These are phyloP conservation scores for Camillea tinctor DNA, from an alignment of 2,329 filamentous ascomycete species.

Conservation along the genomic window DNA sequence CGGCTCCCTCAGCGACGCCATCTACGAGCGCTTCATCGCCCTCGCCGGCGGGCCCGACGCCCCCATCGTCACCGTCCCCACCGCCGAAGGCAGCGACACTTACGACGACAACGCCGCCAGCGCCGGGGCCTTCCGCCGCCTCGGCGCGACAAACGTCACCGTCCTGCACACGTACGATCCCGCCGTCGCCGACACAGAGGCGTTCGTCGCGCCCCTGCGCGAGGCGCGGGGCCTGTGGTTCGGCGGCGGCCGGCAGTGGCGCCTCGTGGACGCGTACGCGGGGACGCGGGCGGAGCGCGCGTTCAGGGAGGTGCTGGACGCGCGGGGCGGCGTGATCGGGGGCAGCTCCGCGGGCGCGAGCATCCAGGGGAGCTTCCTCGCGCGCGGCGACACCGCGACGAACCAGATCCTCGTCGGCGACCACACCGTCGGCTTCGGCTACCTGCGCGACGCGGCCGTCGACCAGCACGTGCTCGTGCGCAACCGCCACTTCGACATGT, in stretches of 20 bases:
- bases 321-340: slow-evolving; percentile 28
- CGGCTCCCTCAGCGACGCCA: slow-evolving; percentile 29
- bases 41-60: slow-evolving; percentile 26
- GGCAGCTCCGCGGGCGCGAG: slow-evolving; percentile 32
- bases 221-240: slow-evolving; percentile 30
- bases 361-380: slow-evolving; percentile 34
- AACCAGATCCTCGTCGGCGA: slow-evolving; percentile 34
- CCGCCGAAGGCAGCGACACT: slow-evolving; percentile 25
- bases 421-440: slow-evolving; percentile 33
- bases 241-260: slow-evolving; percentile 34
- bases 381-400: slow-evolving; percentile 31
- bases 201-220: slow-evolving; percentile 28
- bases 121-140: slow-evolving; percentile 27
- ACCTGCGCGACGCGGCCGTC: slow-evolving; percentile 28
- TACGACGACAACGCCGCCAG: slow-evolving; percentile 29
- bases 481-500: slow-evolving; percentile 34
- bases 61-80: slow-evolving; percentile 32
- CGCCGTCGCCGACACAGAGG: slow-evolving; percentile 31
- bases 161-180: slow-evolving; percentile 34
- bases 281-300: slow-evolving; percentile 29
- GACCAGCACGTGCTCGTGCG: slow-evolving; percentile 35
- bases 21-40: slow-evolving; percentile 32
- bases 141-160: slow-evolving; percentile 29
- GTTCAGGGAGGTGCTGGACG: slow-evolving; percentile 29
- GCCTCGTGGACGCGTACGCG: slow-evolving; percentile 34